These are phyloP conservation scores for Thymus mandschuricus DNA, from an alignment of 257 asterid genomes.

Conservation along the genomic window DNA sequence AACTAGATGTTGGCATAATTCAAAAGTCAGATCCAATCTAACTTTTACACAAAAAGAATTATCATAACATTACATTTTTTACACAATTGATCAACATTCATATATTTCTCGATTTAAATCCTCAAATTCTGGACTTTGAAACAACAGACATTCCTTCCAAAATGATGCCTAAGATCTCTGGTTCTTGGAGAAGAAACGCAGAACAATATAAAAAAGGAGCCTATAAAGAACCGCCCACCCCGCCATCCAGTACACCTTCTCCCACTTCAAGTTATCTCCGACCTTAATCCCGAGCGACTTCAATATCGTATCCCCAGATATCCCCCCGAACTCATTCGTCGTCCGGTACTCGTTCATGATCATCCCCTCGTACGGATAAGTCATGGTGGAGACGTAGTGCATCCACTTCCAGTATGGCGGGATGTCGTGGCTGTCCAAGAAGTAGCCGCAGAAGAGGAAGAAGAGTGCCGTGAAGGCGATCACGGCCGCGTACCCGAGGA, in stretches of 20 bases:
- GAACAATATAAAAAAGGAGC: slow-evolving; percentile 64
- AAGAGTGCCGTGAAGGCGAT: slow-evolving; percentile 87
- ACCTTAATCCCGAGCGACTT: slow-evolving; percentile 48
- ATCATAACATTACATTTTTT: no score
- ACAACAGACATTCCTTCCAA: not conserved
- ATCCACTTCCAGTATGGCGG: slow-evolving; percentile 87
- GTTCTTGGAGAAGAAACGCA: slow-evolving; percentile 81
- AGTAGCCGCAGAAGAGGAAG: slow-evolving; percentile 81
- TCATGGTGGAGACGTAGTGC: slow-evolving; percentile 80
- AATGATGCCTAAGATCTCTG: slow-evolving; percentile 50
- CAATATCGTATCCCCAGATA: slow-evolving; percentile 52
- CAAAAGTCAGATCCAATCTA: no score
- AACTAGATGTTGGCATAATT: no score
- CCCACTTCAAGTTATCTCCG: slow-evolving; percentile 53
- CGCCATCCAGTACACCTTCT: slow-evolving; percentile 60
- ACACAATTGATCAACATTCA: no score
- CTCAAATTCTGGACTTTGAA: not conserved
- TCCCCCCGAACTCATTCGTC: slow-evolving; percentile 38
- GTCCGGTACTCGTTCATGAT: slow-evolving; percentile 75
- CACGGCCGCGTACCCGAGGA: slow-evolving; percentile 85
- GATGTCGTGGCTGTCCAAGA: slow-evolving; percentile 53
- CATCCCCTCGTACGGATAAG: slow-evolving; percentile 83
- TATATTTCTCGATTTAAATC: no score
- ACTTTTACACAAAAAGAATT: no score
- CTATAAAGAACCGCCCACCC: slow-evolving; percentile 80